Percentiles rank a stretch among this genome's conserved stretches.
Evolutionary conservation across 2,329 filamentous ascomycete species (phyloP).

Genomic region (Stagonosporopsis rhizophila): DNA sequence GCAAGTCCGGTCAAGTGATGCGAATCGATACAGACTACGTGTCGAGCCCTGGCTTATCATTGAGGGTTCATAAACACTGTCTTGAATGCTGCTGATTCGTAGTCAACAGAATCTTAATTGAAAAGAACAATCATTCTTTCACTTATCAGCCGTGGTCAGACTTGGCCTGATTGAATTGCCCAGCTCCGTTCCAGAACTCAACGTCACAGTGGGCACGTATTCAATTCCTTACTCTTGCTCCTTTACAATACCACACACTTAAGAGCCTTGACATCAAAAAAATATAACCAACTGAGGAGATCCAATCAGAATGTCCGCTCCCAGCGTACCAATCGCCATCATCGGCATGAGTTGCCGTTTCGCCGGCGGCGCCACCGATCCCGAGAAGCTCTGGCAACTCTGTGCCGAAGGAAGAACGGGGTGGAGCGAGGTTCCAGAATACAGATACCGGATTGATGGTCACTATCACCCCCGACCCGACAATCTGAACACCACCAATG

Average conservation of each 20-base stretch:
- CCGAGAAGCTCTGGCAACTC: constrained; percentile 47
- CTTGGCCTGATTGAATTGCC: neutral
- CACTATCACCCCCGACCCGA: constrained; percentile 20
- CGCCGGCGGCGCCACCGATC: constrained; percentile 31
- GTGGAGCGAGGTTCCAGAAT: constrained; percentile 34
- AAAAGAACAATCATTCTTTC: no score
- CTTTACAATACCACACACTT: neutral
- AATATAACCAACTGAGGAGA: no score
- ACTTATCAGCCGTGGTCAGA: neutral
- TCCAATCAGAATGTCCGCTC: constrained; percentile 1
- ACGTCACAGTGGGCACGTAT: neutral
- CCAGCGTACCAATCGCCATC: constrained; percentile 34
- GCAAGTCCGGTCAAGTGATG: no score
- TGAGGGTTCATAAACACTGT: no score
- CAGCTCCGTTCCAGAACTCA: neutral
- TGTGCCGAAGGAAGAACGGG: constrained; percentile 41
- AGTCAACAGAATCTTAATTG: no score
- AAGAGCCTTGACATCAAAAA: no score
- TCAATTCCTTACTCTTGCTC: neutral
- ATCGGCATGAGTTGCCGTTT: constrained; percentile 47
- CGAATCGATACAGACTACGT: no score
- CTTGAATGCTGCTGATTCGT: no score
- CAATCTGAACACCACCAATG: constrained; percentile 1
- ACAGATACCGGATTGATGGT: constrained; percentile 28
- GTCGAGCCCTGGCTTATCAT: no score